Percentiles rank a stretch among this genome's conserved stretches.
These are phyloP conservation scores for Chlamydomonas reinhardtii DNA, from an alignment of 163 green algal species.

Conservation along the genomic window DNA sequence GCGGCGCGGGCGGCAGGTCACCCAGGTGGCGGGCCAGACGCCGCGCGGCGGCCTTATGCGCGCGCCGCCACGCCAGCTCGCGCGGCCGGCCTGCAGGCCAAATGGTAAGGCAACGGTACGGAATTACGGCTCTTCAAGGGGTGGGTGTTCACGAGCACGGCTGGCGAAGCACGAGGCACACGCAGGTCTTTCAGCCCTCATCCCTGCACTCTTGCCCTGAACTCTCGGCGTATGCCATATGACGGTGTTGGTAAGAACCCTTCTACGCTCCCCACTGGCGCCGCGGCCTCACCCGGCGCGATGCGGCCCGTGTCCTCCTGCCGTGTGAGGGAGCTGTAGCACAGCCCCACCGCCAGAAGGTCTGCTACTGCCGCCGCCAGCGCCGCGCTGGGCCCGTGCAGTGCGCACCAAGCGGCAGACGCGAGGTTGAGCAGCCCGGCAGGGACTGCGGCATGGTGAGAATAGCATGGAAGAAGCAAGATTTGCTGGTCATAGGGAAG, in stretches of 20 bases:
- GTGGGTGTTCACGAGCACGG: too few relatives aligned
- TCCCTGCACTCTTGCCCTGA: too few relatives aligned
- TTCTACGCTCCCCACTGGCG: background rate
- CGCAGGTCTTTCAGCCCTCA: too few relatives aligned
- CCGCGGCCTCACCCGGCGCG: background rate
- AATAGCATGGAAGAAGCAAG: too few relatives aligned
- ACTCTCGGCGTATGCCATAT: too few relatives aligned
- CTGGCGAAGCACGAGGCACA: too few relatives aligned
- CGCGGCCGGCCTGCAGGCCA: slow-evolving; percentile 38
- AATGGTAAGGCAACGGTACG: too few relatives aligned
- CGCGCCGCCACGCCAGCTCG: slow-evolving; percentile 59
- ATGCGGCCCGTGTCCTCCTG: background rate
- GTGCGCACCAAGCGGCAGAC: background rate
- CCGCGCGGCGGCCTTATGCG: slow-evolving; percentile 62
- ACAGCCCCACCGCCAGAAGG: slow-evolving; percentile 17
- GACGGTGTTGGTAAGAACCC: too few relatives aligned
- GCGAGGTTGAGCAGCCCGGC: slow-evolving; percentile 1
- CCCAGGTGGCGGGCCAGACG: slow-evolving; percentile 53
- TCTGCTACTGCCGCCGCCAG: slow-evolving; percentile 25
- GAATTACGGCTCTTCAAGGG: too few relatives aligned
- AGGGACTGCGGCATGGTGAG: background rate
- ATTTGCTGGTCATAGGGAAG: too few relatives aligned
- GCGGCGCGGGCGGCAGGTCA: slow-evolving; percentile 61
- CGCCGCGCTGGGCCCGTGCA: slow-evolving; percentile 25
- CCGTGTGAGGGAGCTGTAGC: slow-evolving; percentile 16